Base-by-base conservation (phyloP, 352 stramenopile genomes). In the Aphanomyces euteiches region DNA sequence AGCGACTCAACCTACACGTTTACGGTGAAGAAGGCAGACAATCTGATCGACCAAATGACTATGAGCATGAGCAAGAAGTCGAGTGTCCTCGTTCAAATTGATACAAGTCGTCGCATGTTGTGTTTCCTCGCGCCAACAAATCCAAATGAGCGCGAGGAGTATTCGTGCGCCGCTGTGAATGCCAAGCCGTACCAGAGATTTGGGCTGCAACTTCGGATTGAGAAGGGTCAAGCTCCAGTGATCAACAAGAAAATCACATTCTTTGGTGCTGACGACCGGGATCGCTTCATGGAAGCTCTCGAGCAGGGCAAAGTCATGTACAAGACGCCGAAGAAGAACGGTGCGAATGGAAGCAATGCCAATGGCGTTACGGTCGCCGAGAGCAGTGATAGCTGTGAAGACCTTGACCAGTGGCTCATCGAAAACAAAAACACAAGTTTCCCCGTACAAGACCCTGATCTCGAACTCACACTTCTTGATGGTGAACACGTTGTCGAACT, bases 211-310 rank as follows among this genome's bases (percentile, higher is more conserved):
- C 80, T 95, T 66, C 92, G 90, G 75, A 95, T 95, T 68, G 85
- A 93, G 74, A 92, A 83, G 4, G 77, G 77, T 39, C 84, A 81
- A 39, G 81, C 81, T n/a, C 81, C 82, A 40, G 40, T 50, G 8
- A 72, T 93, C 40, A 95, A 78, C 74, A 90, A 90, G 72, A 93
- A 93, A 67, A 90, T 95, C 69, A 90, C 81, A 8, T 93, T 95
- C 47, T 83, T 90, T 66, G 90, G 83, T 73, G 87, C 76, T 0
- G 87, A 95, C 65, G 85, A 93, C 72, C 87, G 87, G 34, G 73
- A 80, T 38, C 91, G 90, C 58, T 95, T 95, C 53, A 77, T 93
- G 43, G 81, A 92, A 58, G 83, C 83, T 57, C 77, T 93, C 12
- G 85, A 93, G 67, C 77, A 92, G 50, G 87, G 84, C 74, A 92